These are phyloP conservation scores for Viridothelium virens DNA, from an alignment of 495 filamentous ascomycete species.

Conservation along the genomic window DNA sequence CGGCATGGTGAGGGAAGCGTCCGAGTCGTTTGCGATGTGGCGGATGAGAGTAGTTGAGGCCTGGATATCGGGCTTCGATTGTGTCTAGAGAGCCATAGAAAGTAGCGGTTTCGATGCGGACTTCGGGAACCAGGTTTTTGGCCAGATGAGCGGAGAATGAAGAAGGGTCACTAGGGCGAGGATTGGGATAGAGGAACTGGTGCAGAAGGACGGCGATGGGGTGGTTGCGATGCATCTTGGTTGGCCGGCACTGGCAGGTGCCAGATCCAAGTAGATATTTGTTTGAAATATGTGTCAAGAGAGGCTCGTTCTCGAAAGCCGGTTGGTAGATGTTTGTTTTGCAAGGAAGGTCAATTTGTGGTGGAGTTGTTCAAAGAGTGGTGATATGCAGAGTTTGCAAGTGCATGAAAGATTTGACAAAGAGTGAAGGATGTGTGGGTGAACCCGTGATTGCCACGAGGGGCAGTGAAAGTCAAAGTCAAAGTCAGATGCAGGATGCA, in stretches of 20 bases:
- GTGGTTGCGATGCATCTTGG: slow-evolving; percentile 52
- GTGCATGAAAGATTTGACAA: neutral
- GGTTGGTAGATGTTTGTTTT: no score
- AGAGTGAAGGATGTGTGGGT: neutral
- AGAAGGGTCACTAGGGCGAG: slow-evolving; percentile 47
- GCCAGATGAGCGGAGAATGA: slow-evolving; percentile 53
- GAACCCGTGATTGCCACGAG: slow-evolving; percentile 5
- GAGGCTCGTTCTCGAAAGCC: neutral
- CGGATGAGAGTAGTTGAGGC: slow-evolving; percentile 73
- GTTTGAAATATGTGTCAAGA: neutral
- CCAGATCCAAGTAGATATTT: neutral
- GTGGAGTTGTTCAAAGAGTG: neutral
- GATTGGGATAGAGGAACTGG: slow-evolving; percentile 49
- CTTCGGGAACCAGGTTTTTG: slow-evolving; percentile 74
- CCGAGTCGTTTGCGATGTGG: slow-evolving; percentile 78
- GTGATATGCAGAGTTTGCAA: neutral
- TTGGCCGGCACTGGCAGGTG: neutral
- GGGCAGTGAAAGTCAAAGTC: neutral
- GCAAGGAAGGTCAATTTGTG: neutral
- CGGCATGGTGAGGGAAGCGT: slow-evolving; percentile 72
- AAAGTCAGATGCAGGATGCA: neutral
- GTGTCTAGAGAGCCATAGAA: slow-evolving; percentile 83
- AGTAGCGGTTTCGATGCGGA: slow-evolving; percentile 71
- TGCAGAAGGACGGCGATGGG: slow-evolving; percentile 50
- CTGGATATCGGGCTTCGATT: slow-evolving; percentile 82